These are phyloP conservation scores for Cornus suecica DNA, from an alignment of 148 eudicot species.

Conservation along the genomic window DNA sequence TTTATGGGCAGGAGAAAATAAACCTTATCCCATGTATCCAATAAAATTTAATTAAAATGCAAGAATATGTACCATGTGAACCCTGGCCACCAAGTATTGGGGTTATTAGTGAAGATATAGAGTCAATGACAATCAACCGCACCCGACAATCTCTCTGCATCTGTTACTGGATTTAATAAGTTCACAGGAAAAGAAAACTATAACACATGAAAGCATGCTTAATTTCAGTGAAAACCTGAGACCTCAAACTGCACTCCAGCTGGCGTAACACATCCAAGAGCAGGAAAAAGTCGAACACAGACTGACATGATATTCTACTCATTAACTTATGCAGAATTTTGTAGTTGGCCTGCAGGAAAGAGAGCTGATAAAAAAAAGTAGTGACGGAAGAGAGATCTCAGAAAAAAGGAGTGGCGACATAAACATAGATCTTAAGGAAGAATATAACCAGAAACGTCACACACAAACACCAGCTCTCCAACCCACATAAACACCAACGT, in stretches of 20 bases:
- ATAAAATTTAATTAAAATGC: background rate
- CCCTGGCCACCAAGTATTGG: slow-evolving; percentile 77
- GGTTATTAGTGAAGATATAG: slow-evolving; percentile 75
- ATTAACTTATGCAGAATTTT: slow-evolving; percentile 37
- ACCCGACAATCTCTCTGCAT: slow-evolving; percentile 40
- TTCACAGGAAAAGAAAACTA: background rate
- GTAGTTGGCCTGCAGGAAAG: slow-evolving; percentile 34
- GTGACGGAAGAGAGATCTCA: background rate
- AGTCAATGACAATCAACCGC: slow-evolving; percentile 70
- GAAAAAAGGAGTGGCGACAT: background rate
- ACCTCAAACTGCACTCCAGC: slow-evolving; percentile 47
- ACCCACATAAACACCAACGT: too few relatives aligned
- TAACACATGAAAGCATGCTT: background rate
- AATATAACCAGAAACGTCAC: background rate
- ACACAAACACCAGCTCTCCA: too few relatives aligned
- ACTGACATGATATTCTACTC: slow-evolving; percentile 58
- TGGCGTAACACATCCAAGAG: slow-evolving; percentile 65
- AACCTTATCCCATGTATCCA: background rate
- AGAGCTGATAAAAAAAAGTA: slow-evolving; percentile 17
- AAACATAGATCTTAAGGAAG: background rate
- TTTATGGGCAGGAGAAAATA: background rate
- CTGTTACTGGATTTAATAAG: slow-evolving; percentile 10
- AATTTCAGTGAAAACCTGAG: slow-evolving; percentile 43
- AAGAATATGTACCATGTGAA: slow-evolving; percentile 53
- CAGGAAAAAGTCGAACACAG: slow-evolving; percentile 65